These are phyloP conservation scores for Didymella keratinophila DNA, from an alignment of 2,329 filamentous ascomycete species.

Conservation along the genomic window DNA sequence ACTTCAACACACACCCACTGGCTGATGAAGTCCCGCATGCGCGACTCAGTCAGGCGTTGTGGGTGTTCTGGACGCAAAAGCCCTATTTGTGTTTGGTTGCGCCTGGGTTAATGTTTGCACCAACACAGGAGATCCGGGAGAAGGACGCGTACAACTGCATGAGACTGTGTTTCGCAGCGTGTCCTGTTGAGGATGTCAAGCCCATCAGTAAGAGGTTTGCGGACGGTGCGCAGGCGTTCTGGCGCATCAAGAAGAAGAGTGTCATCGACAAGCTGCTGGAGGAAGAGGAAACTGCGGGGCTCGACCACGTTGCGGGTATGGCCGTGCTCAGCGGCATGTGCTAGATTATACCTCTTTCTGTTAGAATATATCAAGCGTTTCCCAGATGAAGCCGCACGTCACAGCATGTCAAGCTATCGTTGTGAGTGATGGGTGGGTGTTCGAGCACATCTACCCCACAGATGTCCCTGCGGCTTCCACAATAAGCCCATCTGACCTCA, in stretches of 20 bases:
- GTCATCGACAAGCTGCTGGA: conserved; percentile 70
- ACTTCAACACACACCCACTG: conserved; percentile 77
- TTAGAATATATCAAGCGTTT: too few species aligned
- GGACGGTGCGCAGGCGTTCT: conserved; percentile 76
- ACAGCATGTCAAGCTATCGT: too few species aligned
- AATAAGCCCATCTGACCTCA: too few species aligned
- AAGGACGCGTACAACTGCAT: conserved; percentile 74
- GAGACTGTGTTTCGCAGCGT: conserved; percentile 85
- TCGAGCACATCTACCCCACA: too few species aligned
- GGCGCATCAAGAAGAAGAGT: conserved; percentile 72
- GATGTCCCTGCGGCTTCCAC: too few species aligned
- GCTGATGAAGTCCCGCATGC: conserved; percentile 63
- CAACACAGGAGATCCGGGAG: conserved; percentile 66
- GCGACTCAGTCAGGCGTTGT: conserved; percentile 69
- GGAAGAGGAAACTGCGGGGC: conserved; percentile 39
- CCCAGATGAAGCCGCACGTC: too few species aligned
- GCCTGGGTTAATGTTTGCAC: conserved; percentile 77
- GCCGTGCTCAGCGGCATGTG: conserved; percentile 45
- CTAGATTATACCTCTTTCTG: conserved; percentile 12
- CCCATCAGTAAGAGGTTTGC: conserved; percentile 70
- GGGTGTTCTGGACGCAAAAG: conserved; percentile 73
- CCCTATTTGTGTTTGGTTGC: conserved; percentile 74
- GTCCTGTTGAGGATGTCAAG: conserved; percentile 73
- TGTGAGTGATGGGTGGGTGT: too few species aligned
- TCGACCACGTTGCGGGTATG: conserved; percentile 35